A percentile compares a stretch with the other conserved stretches of the same genome.
Conservation (phyloP, 805 yeast species). For the Candida palmyrensis region DNA sequence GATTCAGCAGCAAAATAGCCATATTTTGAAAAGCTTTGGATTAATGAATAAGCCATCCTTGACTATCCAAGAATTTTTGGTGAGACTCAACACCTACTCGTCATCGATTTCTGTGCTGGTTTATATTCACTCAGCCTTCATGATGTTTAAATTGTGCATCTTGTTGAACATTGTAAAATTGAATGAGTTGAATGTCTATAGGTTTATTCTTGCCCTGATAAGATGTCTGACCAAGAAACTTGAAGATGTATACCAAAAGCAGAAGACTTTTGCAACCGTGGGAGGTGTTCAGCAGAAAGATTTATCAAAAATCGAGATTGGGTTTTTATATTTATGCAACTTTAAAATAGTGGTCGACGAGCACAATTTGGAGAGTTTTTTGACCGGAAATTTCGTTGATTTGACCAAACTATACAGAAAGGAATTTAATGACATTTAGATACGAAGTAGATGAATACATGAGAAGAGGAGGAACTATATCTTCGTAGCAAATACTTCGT, state of each 20-base stretch:
- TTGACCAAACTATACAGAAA: constrained; percentile 20
- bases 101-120: constrained; percentile 34
- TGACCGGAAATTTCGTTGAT: constrained; percentile 23
- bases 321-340: constrained; percentile 35
- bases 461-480: not conserved
- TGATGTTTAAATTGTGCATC: constrained; percentile 31
- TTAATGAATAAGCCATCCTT: constrained; percentile 31
- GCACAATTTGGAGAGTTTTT: constrained; percentile 25
- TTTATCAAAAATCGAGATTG: constrained; percentile 33
- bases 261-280: constrained; percentile 35
- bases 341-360: constrained; percentile 35
- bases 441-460: not conserved
- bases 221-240: constrained; percentile 38
- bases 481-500: not conserved
- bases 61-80: constrained; percentile 28
- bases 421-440: not conserved
- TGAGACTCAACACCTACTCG: constrained; percentile 34
- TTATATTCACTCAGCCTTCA: constrained; percentile 34
- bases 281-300: constrained; percentile 37
- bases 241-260: constrained; percentile 40
- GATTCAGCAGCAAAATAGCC: constrained; percentile 18
- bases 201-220: constrained; percentile 34
- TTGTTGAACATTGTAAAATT: constrained; percentile 27
- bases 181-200: constrained; percentile 29
- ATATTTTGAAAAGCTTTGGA: constrained; percentile 26